Evolutionary conservation across 495 filamentous ascomycete species (phyloP), one percentile per base, ranked within the genome.

Genomic region (Hypoxylon perforatum): DNA sequence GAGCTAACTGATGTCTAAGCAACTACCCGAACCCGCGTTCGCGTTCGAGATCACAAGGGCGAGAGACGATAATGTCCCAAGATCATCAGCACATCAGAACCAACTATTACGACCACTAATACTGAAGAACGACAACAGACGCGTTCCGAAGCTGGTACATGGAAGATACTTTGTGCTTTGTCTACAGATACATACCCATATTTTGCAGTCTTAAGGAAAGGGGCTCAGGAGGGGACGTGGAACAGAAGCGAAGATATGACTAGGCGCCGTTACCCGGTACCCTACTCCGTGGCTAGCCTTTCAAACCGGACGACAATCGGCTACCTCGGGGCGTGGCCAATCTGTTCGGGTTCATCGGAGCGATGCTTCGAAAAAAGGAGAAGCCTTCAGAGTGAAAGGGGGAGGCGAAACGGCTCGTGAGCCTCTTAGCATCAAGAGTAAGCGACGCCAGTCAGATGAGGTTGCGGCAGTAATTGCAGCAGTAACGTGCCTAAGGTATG

Each of bases 381-480:
- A 17, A 11, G 18, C 58, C 45, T 60, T 54, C 55, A 69, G 55
- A 55, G 41, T 45, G 46, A 59, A n/a, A 63, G 48, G 36, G 30
- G 17, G 49, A 64, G 56, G 49, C 54, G 49, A 64, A 33, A 60
- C 49, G 45, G 55, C 17, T 38, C 9, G 25, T 35, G 45, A 39
- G 56, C 66, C 66, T 64, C 60, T 64, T 44, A 69, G 19, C 51
- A 25, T 60, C 60, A 45, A 64, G 66, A 51, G 56, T 69, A 69
- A 69, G 66, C 66, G 66, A 46, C 66, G 49, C 49, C 56, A 63
- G 66, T 47, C 30, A 0, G 55, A 64, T 39, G 35, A 52, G 25
- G 56, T 50, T 21, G 44, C 44, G 44, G 42, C 39, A 56, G 55
- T 64, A 61, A 57, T 33, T 28, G 30, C 30, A 10, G 30, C 30